Base-by-base conservation (phyloP, 352 stramenopile genomes). In the Globisporangium cederbergense region DNA sequence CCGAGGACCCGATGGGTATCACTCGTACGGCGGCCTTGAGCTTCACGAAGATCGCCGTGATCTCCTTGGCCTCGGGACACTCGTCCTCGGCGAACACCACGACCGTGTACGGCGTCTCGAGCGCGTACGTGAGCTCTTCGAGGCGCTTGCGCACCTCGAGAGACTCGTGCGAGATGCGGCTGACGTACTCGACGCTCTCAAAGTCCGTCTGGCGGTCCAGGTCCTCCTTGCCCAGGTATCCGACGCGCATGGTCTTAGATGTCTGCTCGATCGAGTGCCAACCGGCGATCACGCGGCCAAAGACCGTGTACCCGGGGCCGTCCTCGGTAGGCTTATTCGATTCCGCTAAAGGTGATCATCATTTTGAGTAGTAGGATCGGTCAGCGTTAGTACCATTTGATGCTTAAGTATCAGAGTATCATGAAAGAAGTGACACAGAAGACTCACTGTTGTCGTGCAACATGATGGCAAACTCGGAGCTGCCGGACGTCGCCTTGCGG, bases 41-140 rank as follows among this genome's bases (percentile, higher is more conserved):
- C 38, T 89, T 78, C 20, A 73, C 63, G 72, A 98, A 75, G 77
- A 89, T 74, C 58, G 81, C 67, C 61, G 98, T 96, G 6, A 98
- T 82, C 51, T 90, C 74, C 42, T 75, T 86, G 68, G 95, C 98
- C 75, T 97, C 97, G 3, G 91, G 84, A 54, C 95, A 99, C 67
- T 97, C 95, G 18, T 89, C 83, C 71, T 98, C 98, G 13, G 90
- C 96, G 63, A 98, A 97, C 47, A 99, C 88, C 22, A 98, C 88
- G 32, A 98, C 88, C 32, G 90, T 92, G 70, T 97, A 83, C 32
- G 72, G 73, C 0, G 81, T 90, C 71, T 91, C 81, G 1, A 93
- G 67, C 53, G 87, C 81, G 47, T 93, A 72, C 32, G 68, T 81
- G 30, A 95, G 77, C 69, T 90, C 82, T 64, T 95, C 86, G 7